A percentile compares a stretch with the other conserved stretches of the same genome.
These are phyloP conservation scores for Hansenula anomala DNA, from an alignment of 1,139 yeast genomes.

Conservation along the genomic window DNA sequence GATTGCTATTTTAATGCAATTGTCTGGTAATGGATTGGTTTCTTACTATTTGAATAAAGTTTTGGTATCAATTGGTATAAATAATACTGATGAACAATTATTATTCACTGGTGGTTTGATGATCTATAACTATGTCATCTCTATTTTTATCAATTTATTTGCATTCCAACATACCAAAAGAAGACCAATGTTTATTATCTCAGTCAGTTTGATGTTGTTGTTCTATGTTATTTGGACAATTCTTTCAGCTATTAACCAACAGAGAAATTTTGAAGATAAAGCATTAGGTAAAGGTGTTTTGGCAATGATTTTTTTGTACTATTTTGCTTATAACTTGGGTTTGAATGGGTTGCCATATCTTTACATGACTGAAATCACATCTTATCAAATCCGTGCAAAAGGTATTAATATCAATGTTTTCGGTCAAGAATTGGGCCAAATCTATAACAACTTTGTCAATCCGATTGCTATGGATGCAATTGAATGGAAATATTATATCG, in stretches of 20 bases:
- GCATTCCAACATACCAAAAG: constrained; percentile 26
- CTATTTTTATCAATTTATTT: neutral
- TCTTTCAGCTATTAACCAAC: constrained; percentile 27
- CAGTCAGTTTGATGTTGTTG: constrained; percentile 24
- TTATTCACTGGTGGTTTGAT: constrained; percentile 33
- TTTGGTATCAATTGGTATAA: constrained; percentile 43
- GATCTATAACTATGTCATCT: constrained; percentile 13
- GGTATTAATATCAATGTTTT: constrained; percentile 27
- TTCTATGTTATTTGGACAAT: constrained; percentile 30
- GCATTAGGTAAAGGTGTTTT: constrained; percentile 28
- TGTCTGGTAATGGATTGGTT: neutral
- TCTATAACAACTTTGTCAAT: constrained; percentile 46
- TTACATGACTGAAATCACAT: constrained; percentile 34
- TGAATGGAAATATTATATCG: constrained; percentile 56
- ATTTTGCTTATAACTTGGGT: constrained; percentile 27
- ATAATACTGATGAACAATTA: constrained; percentile 35
- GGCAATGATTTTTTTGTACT: constrained; percentile 31
- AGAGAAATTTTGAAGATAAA: constrained; percentile 14
- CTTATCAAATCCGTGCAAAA: constrained; percentile 31
- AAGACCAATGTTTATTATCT: constrained; percentile 25
- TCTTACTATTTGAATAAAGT: constrained; percentile 19
- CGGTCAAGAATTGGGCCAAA: constrained; percentile 24
- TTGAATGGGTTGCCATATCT: constrained; percentile 26
- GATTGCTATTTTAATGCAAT: neutral
- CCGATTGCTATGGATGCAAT: constrained; percentile 56